A percentile compares a stretch with the other conserved stretches of the same genome.
These are phyloP conservation scores for Paraurostyla sp. DNA, from an alignment of 73 alveolate genomes.

Conservation along the genomic window DNA sequence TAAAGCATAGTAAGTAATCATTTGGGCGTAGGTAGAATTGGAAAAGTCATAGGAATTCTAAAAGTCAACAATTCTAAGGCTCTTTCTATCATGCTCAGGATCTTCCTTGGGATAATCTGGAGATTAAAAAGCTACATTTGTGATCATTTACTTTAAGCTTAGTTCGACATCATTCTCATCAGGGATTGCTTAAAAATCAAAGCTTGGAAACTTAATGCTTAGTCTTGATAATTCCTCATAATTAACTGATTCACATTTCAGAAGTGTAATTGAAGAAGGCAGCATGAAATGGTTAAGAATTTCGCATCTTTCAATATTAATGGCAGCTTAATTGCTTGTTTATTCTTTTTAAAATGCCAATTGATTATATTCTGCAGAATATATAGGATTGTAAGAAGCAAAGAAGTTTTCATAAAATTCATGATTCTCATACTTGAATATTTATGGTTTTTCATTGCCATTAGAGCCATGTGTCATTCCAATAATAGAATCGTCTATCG, in stretches of 20 bases:
- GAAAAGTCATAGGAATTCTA: constrained; percentile 26
- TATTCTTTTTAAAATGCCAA: neutral
- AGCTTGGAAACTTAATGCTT: neutral
- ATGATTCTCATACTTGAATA: constrained; percentile 47
- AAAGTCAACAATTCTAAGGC: constrained; percentile 38
- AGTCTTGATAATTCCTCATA: constrained; percentile 18
- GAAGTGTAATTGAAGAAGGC: neutral
- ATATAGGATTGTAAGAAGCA: constrained; percentile 21
- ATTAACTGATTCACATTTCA: constrained; percentile 26
- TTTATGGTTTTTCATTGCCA: constrained; percentile 29
- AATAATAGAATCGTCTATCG: constrained; percentile 11
- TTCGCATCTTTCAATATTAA: neutral
- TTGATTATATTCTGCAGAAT: neutral
- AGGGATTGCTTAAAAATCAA: constrained; percentile 29
- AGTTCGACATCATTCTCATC: constrained; percentile 67
- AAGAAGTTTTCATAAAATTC: constrained; percentile 67
- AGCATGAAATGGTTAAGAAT: constrained; percentile 30
- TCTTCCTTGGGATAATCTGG: constrained; percentile 39
- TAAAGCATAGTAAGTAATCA: constrained; percentile 55
- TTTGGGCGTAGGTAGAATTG: neutral
- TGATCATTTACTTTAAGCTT: constrained; percentile 37
- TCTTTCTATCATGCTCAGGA: constrained; percentile 2
- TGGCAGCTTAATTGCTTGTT: neutral
- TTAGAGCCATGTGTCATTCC: neutral
- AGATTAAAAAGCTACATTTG: neutral